A percentile compares a stretch with the other conserved stretches of the same genome.
Conservation (phyloP, 306 rosid species). For the Vicia villosa region DNA sequence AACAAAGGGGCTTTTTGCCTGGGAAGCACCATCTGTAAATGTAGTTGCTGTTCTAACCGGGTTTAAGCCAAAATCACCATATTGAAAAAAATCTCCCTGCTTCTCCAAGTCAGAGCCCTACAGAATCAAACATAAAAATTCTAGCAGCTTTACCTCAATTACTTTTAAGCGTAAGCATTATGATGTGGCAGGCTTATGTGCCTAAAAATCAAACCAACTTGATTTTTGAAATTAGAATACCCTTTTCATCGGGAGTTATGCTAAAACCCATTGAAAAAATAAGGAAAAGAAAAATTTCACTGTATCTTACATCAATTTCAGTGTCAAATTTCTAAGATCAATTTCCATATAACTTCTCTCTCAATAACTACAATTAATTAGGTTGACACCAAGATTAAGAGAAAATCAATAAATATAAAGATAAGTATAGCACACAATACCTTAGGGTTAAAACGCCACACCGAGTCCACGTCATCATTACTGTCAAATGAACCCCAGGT, state of each 20-base stretch:
- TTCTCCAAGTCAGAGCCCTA: constrained; percentile 66
- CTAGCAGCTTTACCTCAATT: constrained; percentile 12
- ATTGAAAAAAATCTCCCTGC: constrained; percentile 66
- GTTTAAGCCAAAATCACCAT: constrained; percentile 65
- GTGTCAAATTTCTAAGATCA: not conserved
- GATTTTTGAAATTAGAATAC: constrained; percentile 26
- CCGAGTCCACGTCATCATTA: constrained; percentile 83
- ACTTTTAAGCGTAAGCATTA: not conserved
- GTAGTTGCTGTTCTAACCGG: constrained; percentile 74
- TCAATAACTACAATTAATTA: constrained; percentile 10
- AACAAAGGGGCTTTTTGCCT: constrained; percentile 65
- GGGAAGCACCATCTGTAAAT: constrained; percentile 55
- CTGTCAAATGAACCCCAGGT: constrained; percentile 87
- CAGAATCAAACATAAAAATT: constrained; percentile 40
- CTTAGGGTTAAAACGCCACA: constrained; percentile 87
- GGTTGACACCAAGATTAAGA: not conserved
- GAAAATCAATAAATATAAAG: constrained; percentile 9
- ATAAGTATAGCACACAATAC: constrained; percentile 45
- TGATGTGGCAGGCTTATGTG: constrained; percentile 10
- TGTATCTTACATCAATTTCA: constrained; percentile 19
- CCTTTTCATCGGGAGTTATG: constrained; percentile 15
- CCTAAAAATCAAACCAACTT: constrained; percentile 35
- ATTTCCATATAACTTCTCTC: constrained; percentile 16
- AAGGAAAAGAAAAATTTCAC: not conserved
- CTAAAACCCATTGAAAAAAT: constrained; percentile 28